Base-by-base conservation (phyloP, 345 rosid genomes). In the Capsella bursapastoris region DNA sequence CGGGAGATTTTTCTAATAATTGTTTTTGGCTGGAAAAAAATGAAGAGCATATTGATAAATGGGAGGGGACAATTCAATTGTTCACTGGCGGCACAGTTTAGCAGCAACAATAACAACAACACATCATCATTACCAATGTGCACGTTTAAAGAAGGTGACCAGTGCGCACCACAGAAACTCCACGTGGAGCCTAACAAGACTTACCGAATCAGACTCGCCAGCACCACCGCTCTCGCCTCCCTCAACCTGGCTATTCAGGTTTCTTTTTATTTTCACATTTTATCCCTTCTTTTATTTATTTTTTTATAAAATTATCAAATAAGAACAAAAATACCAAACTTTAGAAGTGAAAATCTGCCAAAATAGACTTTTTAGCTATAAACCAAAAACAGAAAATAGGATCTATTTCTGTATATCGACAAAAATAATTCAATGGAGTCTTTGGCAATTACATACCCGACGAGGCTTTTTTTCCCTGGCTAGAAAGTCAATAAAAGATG, bases 61-160 rank as follows among this genome's bases (percentile, higher is more conserved):
- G 98, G 97, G 58, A 88, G 96, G 72, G 98, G 97, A 29, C 92
- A 94, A 72, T 90, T 65, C 56, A 83, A 84, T 47, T 94, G 97
- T 73, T 91, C 98, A 2, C 0, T 91, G 31, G 94, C 90, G 12
- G 84, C 89, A 1, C 79, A 77, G 8, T 77, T 69, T 40, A 60
- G 75, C 67, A 16, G 74, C 68, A n/a, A 0, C 35, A 32, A 22
- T 1, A 22, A 22, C 25, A 22, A 22, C 2, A 22, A 1, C 25
- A 1, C 25, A 22, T 22, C 57, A 18, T 2, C 77, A 0, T 4
- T 51, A 2, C 22, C 45, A 0, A 79, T 11, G 69, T 94, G 98
- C 83, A 57, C 70, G 22, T 68, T 95, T 1, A 78, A 71, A 74
- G 89, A 89, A 1, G 73, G 18, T 31, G 92, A 89, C 48, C 83